Percentiles rank a stretch among this genome's conserved stretches.
These are phyloP conservation scores for Tuber microsphaerosporum DNA, from an alignment of 495 filamentous ascomycete species.

Conservation along the genomic window DNA sequence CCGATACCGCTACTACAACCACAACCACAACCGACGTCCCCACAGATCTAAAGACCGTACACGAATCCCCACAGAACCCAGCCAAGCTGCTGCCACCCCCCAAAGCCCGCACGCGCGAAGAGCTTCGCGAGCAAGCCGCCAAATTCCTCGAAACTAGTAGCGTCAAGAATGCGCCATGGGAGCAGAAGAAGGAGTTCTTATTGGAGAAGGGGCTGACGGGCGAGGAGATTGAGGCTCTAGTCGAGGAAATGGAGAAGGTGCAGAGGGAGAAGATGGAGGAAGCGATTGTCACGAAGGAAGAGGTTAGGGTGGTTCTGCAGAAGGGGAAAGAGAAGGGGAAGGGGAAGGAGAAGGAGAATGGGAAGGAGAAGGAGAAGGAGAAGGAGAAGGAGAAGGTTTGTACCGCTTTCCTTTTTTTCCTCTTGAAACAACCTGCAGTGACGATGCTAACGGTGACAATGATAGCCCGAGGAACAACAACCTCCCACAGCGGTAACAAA, in stretches of 20 bases:
- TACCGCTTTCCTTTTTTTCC: neutral
- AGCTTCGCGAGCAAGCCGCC: constrained; percentile 61
- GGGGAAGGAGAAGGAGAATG: neutral
- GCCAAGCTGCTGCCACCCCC: constrained; percentile 32
- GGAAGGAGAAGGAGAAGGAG: neutral
- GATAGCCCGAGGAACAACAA: constrained; percentile 22
- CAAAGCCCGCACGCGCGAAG: constrained; percentile 38
- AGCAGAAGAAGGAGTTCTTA: constrained; percentile 71
- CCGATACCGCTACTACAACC: constrained; percentile 7
- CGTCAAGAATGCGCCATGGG: constrained; percentile 61
- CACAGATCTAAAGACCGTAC: constrained; percentile 31
- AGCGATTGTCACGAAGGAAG: constrained; percentile 35
- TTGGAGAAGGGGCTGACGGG: constrained; percentile 66
- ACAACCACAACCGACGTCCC: constrained; percentile 14
- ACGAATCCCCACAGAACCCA: constrained; percentile 37
- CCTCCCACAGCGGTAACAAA: constrained; percentile 7
- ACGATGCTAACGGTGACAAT: neutral
- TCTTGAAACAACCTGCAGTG: neutral
- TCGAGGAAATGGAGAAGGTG: constrained; percentile 43
- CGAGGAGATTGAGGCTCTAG: constrained; percentile 60
- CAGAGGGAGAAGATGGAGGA: constrained; percentile 42
- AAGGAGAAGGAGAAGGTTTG: constrained; percentile 3
- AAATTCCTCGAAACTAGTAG: constrained; percentile 73
- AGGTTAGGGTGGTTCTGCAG: constrained; percentile 3
- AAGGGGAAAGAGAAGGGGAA: neutral